Conservation (phyloP, 2,329 filamentous ascomycete species). For the Hypoxylon sp. region DNA sequence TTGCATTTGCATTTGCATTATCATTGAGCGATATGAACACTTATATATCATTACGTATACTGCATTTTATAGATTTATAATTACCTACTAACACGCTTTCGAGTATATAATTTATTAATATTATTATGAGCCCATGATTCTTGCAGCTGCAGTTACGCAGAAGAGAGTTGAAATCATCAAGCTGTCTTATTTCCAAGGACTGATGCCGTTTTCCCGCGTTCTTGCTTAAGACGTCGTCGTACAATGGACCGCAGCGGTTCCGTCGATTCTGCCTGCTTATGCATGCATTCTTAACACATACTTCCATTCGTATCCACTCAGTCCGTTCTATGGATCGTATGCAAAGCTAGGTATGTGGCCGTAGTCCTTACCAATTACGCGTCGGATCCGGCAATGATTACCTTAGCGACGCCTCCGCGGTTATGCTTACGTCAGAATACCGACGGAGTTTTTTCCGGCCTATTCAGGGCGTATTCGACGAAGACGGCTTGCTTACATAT, state of each 20-base stretch:
- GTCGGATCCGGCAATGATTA: background rate
- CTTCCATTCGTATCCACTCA: background rate
- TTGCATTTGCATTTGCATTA: background rate
- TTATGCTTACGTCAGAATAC: conserved; percentile 5
- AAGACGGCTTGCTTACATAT: background rate
- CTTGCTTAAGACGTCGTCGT: background rate
- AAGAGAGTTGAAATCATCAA: background rate
- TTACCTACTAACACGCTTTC: background rate
- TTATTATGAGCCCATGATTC: background rate
- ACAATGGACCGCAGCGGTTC: background rate
- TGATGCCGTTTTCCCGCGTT: background rate
- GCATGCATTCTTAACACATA: background rate
- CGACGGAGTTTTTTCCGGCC: conserved; percentile 6
- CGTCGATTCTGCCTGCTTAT: background rate
- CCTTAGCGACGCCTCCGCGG: background rate
- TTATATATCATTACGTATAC: too few species aligned
- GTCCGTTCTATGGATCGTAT: background rate
- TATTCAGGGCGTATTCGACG: background rate
- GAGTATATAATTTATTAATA: conserved; percentile 1
- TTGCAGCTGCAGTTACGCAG: too few species aligned
- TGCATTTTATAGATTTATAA: background rate
- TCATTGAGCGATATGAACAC: background rate
- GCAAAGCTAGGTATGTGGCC: background rate
- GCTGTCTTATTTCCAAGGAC: background rate
- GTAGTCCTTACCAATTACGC: background rate